Evolutionary conservation across 192 early-diverging fungal genomes (phyloP), one percentile per base, ranked within the genome.

Genomic region (Entophlyctis helioformis): DNA sequence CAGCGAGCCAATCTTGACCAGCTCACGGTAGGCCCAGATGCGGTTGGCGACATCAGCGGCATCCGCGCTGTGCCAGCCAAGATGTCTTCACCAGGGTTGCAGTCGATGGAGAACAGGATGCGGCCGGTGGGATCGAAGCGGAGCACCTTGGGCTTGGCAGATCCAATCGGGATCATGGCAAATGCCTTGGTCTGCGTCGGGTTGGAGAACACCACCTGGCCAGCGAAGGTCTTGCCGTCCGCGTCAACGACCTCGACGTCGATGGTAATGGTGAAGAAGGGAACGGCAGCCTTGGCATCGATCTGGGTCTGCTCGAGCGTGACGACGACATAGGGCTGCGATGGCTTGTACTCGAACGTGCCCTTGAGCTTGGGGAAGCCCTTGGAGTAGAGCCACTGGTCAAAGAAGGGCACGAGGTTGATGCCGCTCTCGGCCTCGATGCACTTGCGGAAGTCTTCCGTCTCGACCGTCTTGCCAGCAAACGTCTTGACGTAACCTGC

Each of bases 311-410:
- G 72, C 42, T 64, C 56, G 28, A 75, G 43, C 1, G 51, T 50
- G 43, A 96, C 80, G 54, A 89, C 84, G 10, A 91, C 85, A 11
- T 80, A 73, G 67, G 86, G 78, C 57, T 88, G 91, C 58, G 86
- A 86, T 25, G 83, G 76, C 54, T 87, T 87, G 37, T 88, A 91
- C 35, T 72, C 58, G 50, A 81, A 87, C 10, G 46, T 50, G 37
- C 89, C 82, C 54, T 76, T 71, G 44, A 96, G 79, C 45, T 84
- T 80, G 3, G 89, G 88, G 49, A 81, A 89, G 7, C 91, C 91
- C n/a, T 75, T 80, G 24, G 82, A 84, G 50, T 80, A 86, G 19
- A 96, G 71, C 92, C 92, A 96, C 60, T 96, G 89, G 16, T 86
- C 84, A 25, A 81, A 72, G 50, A 96, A 93, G 26, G 56, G 60